Evolutionary conservation across 2,329 filamentous ascomycete genomes (phyloP).

Genomic region (Aureobasidium sp.): DNA sequence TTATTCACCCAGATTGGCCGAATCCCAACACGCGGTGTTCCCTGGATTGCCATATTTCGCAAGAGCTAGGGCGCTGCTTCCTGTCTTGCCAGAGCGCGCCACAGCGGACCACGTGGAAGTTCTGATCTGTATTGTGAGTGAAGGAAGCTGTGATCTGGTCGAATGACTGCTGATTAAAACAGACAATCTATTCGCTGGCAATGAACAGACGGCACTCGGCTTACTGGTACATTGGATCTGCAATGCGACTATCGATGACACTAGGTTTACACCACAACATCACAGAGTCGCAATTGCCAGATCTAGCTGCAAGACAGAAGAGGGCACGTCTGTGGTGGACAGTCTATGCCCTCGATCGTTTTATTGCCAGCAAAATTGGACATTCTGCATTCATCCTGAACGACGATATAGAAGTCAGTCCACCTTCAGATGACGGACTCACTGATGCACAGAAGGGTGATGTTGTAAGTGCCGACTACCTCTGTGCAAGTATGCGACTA

Average conservation of each 20-base stretch:
- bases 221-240: conserved; percentile 7
- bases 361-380: conserved; percentile 26
- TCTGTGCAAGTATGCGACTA: conserved; percentile 31
- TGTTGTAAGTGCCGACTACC: conserved; percentile 31
- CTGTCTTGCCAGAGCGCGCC: conserved; percentile 35
- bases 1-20: conserved; percentile 34
- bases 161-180: not conserved
- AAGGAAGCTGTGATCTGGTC: not conserved
- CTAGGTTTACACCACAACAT: conserved; percentile 5
- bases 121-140: conserved; percentile 30
- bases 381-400: conserved; percentile 26
- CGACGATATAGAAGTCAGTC: conserved; percentile 32
- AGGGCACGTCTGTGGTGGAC: conserved; percentile 4
- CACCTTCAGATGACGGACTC: conserved; percentile 31
- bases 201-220: conserved; percentile 3
- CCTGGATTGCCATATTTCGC: conserved; percentile 39
- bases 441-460: conserved; percentile 18
- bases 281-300: not conserved
- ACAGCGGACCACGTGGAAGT: conserved; percentile 37
- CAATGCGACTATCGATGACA: conserved; percentile 2
- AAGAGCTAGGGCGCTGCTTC: conserved; percentile 30
- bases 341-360: conserved; percentile 18
- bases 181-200: conserved; percentile 1
- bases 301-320: not conserved
- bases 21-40: conserved; percentile 26